Evolutionary conservation across 306 rosid genomes (phyloP), one percentile per base, ranked within the genome.

Genomic region (Rosa lucieae): DNA sequence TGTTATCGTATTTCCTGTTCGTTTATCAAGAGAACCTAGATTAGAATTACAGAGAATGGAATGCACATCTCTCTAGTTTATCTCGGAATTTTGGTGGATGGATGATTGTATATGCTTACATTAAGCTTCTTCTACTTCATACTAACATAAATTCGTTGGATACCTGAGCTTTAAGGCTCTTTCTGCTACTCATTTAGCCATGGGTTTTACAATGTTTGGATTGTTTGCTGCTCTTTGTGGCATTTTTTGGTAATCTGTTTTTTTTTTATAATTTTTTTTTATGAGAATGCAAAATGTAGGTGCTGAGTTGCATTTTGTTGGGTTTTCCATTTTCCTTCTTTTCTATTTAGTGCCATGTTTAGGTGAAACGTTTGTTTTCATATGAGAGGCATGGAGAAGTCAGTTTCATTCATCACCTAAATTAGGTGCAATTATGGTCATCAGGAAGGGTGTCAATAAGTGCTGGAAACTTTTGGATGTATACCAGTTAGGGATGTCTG

Each of bases 11-110:
- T 84, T 82, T 75, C 85, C 72, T 65, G 68, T 83, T 70, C 77
- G 72, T 84, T 80, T 84, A 77, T 39, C 66, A 32, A 82, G 79
- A 84, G 80, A 80, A 73, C 89, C 76, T 75, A 75, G 75, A 79
- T 81, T 82, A 49, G 72, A 75, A 23, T 69, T 40, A 84, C 65
- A 72, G 78, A 77, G 63, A 82, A 72, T 65, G 78, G 53, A 65
- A 82, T 55, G 20, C 79, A 77, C 66, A 75, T 62, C 73, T 77
- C 78, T 55, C 48, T 67, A 37, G 56, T 43, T 71, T 11, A 48
- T 59, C 39, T 71, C 26, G 42, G 69, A 37, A 23, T 76, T 73
- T 66, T 66, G 51, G n/a, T 56, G 59, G 59, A 29, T 75, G 70
- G 9, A 13, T 39, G 29, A 61, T 20, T 44, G 78, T 23, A 23